Conservation (phyloP, 2,329 filamentous ascomycete species). For the Penicillium sp. region DNA sequence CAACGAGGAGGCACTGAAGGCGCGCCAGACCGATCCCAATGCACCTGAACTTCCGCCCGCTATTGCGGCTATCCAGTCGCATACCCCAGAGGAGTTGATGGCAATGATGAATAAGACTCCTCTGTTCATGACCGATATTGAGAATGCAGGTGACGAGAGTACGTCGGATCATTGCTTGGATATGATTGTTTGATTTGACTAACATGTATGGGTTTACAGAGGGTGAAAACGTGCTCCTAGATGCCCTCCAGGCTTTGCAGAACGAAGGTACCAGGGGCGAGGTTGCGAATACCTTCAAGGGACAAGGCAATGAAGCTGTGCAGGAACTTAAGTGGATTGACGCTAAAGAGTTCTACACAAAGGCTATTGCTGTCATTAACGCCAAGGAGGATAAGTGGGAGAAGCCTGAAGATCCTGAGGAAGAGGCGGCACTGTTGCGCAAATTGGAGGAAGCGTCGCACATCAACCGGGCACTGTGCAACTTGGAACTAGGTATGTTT, state of each 20-base stretch:
- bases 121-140: constrained; percentile 93
- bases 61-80: constrained; percentile 57
- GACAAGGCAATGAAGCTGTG: constrained; percentile 89
- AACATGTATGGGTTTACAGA: constrained; percentile 28
- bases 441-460: constrained; percentile 72
- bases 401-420: constrained; percentile 52
- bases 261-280: constrained; percentile 90
- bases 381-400: constrained; percentile 59
- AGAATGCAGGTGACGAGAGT: constrained; percentile 58
- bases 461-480: constrained; percentile 85
- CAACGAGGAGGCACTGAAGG: constrained; percentile 37
- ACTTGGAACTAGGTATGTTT: constrained; percentile 71
- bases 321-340: constrained; percentile 71
- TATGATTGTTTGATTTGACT: constrained; percentile 3
- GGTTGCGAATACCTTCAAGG: constrained; percentile 79
- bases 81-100: constrained; percentile 61
- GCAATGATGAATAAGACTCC: constrained; percentile 69
- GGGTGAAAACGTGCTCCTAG: constrained; percentile 77
- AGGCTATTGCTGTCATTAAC: constrained; percentile 73
- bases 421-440: constrained; percentile 63
- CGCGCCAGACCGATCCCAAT: constrained; percentile 30
- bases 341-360: constrained; percentile 87
- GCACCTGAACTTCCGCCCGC: constrained; percentile 56
- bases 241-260: constrained; percentile 83
- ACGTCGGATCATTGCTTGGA: constrained; percentile 15